Percentiles rank a stretch among this genome's conserved stretches.
Evolutionary conservation across 2,329 filamentous ascomycete species (phyloP).

Genomic region (Diaporthe aspalathi): DNA sequence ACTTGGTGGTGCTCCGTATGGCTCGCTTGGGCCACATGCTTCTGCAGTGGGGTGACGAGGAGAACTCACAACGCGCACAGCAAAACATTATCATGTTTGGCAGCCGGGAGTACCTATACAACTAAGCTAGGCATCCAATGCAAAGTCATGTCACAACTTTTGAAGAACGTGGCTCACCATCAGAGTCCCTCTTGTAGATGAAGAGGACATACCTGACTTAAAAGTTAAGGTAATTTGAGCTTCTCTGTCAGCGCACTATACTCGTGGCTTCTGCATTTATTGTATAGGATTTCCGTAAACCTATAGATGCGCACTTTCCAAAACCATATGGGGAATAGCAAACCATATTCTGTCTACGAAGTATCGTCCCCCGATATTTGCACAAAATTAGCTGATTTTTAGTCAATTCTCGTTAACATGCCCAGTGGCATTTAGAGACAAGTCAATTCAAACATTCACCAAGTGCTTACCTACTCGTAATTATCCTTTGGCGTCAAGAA

Average conservation of each 20-base stretch:
- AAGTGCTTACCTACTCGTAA: too few species aligned
- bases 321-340: too few species aligned
- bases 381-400: background rate
- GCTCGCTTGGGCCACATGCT: slow-evolving; percentile 1
- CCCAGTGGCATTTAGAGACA: too few species aligned
- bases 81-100: background rate
- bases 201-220: too few species aligned
- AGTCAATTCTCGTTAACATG: too few species aligned
- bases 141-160: background rate
- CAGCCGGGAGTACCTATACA: background rate
- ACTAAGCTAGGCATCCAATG: background rate
- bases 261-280: background rate
- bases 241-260: background rate
- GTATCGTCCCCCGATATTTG: background rate
- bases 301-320: too few species aligned
- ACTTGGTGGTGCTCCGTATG: background rate
- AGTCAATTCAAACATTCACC: too few species aligned
- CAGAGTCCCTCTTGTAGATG: background rate
- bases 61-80: background rate
- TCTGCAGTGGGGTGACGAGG: background rate
- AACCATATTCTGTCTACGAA: too few species aligned
- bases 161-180: background rate
- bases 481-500: background rate
- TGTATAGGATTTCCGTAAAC: background rate
- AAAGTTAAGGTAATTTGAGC: background rate